A percentile compares a stretch with the other conserved stretches of the same genome.
Evolutionary conservation across 352 stramenopile species (phyloP).

Genomic region (Achlya hypogyna): DNA sequence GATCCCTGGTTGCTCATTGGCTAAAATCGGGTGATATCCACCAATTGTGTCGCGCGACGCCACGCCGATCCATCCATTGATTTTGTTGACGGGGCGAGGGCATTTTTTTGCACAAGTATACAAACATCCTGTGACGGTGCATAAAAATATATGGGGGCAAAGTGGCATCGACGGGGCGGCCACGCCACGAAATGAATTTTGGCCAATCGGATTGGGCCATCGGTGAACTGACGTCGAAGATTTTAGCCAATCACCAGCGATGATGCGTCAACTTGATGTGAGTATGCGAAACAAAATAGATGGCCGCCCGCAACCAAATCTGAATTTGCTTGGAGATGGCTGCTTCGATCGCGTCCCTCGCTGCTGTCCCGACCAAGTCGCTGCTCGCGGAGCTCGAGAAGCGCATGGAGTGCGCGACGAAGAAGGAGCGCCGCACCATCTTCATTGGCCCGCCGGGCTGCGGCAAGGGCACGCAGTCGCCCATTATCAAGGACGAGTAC

Average conservation of each 20-base stretch:
- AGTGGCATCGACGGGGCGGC: no score
- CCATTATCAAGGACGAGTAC: conserved; percentile 96
- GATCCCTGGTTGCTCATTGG: not conserved
- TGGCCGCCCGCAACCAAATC: conserved; percentile 5
- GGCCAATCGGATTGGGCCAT: not conserved
- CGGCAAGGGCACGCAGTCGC: conserved; percentile 98
- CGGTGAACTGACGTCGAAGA: not conserved
- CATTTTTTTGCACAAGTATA: not conserved
- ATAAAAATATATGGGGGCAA: no score
- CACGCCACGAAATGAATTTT: not conserved
- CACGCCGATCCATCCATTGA: no score
- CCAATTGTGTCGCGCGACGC: not conserved
- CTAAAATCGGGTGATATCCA: not conserved
- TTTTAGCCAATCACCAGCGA: not conserved
- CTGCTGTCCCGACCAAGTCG: conserved; percentile 66
- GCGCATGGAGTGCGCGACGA: conserved; percentile 84
- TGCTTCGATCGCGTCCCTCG: conserved; percentile 28
- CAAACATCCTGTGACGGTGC: not conserved
- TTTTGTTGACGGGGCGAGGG: no score
- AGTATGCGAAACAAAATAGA: conserved; percentile 6
- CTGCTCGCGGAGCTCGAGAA: conserved; percentile 88
- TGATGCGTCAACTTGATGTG: not conserved
- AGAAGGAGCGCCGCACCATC: conserved; percentile 91
- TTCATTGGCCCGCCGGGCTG: conserved; percentile 92
- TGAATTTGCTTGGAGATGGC: conserved; percentile 9